phyloP scores from a whole-genome alignment of 139 green algal genomes.

The Marvania coccoides region DNA sequence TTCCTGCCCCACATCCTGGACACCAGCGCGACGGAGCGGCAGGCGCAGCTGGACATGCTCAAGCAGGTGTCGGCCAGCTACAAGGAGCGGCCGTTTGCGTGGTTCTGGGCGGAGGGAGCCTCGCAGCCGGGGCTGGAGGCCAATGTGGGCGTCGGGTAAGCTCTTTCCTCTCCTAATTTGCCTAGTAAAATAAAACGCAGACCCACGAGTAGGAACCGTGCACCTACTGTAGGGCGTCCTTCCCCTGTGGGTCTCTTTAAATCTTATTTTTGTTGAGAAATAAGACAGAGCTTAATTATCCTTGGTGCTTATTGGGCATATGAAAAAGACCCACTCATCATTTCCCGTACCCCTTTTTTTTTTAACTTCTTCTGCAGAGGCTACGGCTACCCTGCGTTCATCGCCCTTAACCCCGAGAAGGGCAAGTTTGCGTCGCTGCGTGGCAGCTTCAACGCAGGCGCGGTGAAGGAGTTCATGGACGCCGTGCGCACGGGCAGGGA shows the following conservation, averaged over 20 bases:
- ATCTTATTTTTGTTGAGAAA: too few relatives aligned
- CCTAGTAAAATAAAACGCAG: too few relatives aligned
- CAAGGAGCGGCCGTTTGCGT: conserved; percentile 65
- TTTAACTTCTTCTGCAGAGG: neutral
- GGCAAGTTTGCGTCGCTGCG: conserved; percentile 28
- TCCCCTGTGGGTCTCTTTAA: too few relatives aligned
- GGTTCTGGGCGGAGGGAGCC: conserved; percentile 71
- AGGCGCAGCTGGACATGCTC: conserved; percentile 57
- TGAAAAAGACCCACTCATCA: too few relatives aligned
- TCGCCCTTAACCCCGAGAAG: conserved; percentile 60
- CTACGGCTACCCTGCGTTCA: conserved; percentile 68
- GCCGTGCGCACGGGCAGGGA: conserved; percentile 29
- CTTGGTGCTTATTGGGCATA: too few relatives aligned
- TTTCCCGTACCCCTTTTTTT: too few relatives aligned
- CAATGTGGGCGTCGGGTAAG: conserved; percentile 69
- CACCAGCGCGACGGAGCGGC: conserved; percentile 58
- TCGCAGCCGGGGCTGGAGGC: conserved; percentile 62
- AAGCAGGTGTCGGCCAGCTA: conserved; percentile 53
- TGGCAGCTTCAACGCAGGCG: conserved; percentile 36
- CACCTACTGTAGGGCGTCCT: too few relatives aligned
- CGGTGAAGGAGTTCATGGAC: conserved; percentile 49
- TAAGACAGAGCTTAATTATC: too few relatives aligned
- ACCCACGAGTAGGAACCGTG: too few relatives aligned
- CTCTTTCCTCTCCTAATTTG: too few relatives aligned
- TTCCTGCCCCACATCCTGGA: conserved; percentile 93